These are phyloP conservation scores for Fraxinus dipetala DNA, from an alignment of 305 asterid species.

Conservation along the genomic window DNA sequence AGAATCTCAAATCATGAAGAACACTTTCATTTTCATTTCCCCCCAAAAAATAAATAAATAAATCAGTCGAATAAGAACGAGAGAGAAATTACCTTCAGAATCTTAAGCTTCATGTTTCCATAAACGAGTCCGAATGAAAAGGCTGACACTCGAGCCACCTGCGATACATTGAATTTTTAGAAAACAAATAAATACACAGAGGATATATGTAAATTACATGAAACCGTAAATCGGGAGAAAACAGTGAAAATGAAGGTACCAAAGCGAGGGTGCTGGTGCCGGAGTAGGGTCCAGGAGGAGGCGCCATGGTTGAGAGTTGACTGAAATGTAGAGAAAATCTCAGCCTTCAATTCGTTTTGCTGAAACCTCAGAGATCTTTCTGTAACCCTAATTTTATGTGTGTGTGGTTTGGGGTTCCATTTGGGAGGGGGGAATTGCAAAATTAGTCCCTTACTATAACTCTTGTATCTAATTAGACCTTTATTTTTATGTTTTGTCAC, in stretches of 20 bases:
- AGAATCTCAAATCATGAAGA: background rate
- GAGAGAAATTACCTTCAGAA: constrained; percentile 54
- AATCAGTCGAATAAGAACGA: background rate
- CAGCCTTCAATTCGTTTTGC: background rate
- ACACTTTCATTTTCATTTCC: background rate
- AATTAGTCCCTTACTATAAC: constrained; percentile 9
- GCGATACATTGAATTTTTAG: constrained; percentile 13
- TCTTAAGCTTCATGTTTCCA: constrained; percentile 69
- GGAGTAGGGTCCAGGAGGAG: constrained; percentile 68
- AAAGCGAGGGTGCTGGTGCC: constrained; percentile 70
- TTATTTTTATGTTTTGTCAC: background rate
- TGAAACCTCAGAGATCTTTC: background rate
- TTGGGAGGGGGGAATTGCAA: background rate
- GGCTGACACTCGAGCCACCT: constrained; percentile 89
- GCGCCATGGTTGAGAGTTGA: constrained; percentile 46
- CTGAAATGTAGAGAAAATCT: background rate
- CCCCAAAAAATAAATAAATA: background rate
- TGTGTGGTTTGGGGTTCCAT: too few species aligned
- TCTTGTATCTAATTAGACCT: background rate
- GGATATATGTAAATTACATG: background rate
- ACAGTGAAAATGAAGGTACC: constrained; percentile 31
- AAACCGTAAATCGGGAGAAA: constrained; percentile 7
- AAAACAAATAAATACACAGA: background rate
- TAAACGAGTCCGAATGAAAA: constrained; percentile 63
- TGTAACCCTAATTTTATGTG: background rate